Evolutionary conservation across 257 asterid genomes (phyloP).

Genomic region (Penstemon newberryi): DNA sequence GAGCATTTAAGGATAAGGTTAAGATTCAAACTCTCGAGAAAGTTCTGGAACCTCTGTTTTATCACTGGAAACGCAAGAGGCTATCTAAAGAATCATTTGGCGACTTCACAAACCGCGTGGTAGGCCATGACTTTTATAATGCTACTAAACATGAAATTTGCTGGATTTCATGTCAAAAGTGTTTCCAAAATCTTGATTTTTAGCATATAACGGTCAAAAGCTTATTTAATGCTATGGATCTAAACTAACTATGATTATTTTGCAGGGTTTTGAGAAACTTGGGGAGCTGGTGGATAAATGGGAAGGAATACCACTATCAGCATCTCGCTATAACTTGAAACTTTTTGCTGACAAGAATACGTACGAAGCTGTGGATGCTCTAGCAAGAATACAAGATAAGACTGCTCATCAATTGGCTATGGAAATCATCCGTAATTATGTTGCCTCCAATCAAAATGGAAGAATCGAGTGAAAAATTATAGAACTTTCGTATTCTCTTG

Average conservation of each 20-base stretch:
- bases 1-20: conserved; percentile 76
- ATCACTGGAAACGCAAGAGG: conserved; percentile 84
- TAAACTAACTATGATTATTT: conserved; percentile 9
- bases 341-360: conserved; percentile 79
- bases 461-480: conserved; percentile 35
- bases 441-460: conserved; percentile 69
- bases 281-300: conserved; percentile 71
- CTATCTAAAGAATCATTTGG: conserved; percentile 82
- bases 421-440: conserved; percentile 76
- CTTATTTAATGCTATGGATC: neutral
- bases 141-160: neutral
- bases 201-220: neutral
- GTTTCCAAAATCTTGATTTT: neutral
- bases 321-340: conserved; percentile 66
- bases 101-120: conserved; percentile 83
- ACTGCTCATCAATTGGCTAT: conserved; percentile 82
- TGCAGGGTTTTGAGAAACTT: conserved; percentile 81
- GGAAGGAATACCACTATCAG: conserved; percentile 67
- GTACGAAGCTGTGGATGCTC: conserved; percentile 57
- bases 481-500: conserved; percentile 4
- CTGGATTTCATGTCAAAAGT: neutral
- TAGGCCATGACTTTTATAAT: conserved; percentile 30
- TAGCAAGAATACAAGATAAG: conserved; percentile 60
- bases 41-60: conserved; percentile 88
- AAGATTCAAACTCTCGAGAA: conserved; percentile 89